These are phyloP conservation scores for Saccharomycodes ludwigii DNA, from an alignment of 805 yeast species.

Conservation along the genomic window DNA sequence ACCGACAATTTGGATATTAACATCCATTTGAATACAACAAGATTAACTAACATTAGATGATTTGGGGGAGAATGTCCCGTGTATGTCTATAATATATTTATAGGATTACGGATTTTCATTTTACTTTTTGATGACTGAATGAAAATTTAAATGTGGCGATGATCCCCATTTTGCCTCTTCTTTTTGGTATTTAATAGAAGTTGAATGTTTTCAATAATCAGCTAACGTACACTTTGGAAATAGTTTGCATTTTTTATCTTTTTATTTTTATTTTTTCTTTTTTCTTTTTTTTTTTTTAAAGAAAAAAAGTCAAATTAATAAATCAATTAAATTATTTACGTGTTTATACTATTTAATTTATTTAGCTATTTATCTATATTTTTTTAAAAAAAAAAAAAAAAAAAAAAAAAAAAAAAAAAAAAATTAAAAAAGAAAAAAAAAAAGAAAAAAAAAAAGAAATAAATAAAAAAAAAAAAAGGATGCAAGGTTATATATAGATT, in stretches of 20 bases:
- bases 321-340: background rate
- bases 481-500: too few relatives aligned
- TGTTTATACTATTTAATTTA: background rate
- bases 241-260: too few relatives aligned
- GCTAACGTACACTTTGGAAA: too few relatives aligned
- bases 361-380: background rate
- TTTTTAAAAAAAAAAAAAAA: background rate
- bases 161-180: too few relatives aligned
- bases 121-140: too few relatives aligned
- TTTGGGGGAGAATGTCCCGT: background rate
- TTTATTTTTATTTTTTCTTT: background rate
- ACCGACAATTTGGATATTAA: constrained; percentile 77
- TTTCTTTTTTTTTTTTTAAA: background rate
- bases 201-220: too few relatives aligned
- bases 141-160: too few relatives aligned
- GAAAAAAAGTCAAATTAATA: background rate
- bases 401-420: background rate
- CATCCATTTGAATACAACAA: constrained; percentile 64
- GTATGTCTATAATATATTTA: too few relatives aligned
- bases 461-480: background rate
- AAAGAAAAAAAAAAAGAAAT: background rate
- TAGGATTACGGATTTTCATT: too few relatives aligned
- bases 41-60: constrained; percentile 43
- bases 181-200: too few relatives aligned
- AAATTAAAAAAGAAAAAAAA: background rate